Evolutionary conservation across 495 filamentous ascomycete genomes (phyloP), one percentile per base, ranked within the genome.

Genomic region (Hypoxylon perforatum): DNA sequence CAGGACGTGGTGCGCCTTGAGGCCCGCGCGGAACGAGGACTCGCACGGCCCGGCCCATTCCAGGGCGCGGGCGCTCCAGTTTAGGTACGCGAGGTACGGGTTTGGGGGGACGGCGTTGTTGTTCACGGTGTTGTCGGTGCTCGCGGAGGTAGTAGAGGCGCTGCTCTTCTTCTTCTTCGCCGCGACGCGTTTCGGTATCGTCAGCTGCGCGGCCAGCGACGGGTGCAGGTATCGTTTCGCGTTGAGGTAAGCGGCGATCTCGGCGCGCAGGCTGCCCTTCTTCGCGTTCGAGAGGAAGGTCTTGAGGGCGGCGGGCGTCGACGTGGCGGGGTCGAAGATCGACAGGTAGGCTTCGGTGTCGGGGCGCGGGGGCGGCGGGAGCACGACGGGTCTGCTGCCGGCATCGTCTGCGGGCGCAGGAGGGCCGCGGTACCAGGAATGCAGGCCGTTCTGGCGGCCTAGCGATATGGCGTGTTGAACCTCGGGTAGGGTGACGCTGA

Each of bases 311-410:
- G 84, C 81, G 15, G 78, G 19, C 4, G 85, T 83, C 23, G 77
- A 72, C 1, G 81, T 82, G 1, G 73, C 58, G 11, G 86, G 78
- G 22, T 70, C 57, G 76, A 89, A 90, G 70, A 90, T 77, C 41
- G 78, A 73, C n/a, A 81, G 83, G 76, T 90, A 90, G 23, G 85
- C 78, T 17, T 73, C 67, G 33, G 85, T 82, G 70, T 90, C 87
- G 23, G 78, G 50, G 12, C 64, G 63, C 0, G 82, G 74, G 2
- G 84, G 85, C 15, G 81, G 77, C 0, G 73, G 67, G 66, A 78
- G 83, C 3, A 38, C 35, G 8, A 12, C 12, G 3, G 39, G 39
- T 17, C n/a, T n/a, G n/a, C n/a, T n/a, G n/a, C n/a, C 53, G 46
- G 65, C 44, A 44, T 56, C 60, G 57, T 28, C 67, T 44, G 42